Percentiles rank a stretch among this genome's conserved stretches.
Conservation (phyloP, 805 yeast species). For the Saturnispora galanensis region DNA sequence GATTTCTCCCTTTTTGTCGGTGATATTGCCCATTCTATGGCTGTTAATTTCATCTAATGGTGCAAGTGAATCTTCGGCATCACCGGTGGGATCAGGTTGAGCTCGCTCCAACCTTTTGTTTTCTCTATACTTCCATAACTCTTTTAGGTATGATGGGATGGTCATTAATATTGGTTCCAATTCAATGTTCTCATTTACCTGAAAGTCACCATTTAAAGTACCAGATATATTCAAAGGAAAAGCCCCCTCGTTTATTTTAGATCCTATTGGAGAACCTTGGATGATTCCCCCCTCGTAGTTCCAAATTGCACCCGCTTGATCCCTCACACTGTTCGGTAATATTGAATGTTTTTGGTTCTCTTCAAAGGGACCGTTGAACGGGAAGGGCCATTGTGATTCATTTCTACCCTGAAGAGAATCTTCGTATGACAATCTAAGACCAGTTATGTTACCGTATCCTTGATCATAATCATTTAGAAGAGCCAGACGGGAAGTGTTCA, state of each 20-base stretch:
- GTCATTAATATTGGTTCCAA: constrained; percentile 19
- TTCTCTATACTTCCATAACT: constrained; percentile 17
- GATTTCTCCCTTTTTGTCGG: constrained; percentile 19
- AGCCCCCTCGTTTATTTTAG: constrained; percentile 23
- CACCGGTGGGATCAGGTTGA: constrained; percentile 3
- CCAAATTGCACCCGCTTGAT: constrained; percentile 47
- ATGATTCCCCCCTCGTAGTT: constrained; percentile 20
- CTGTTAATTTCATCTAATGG: constrained; percentile 4
- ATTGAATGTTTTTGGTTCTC: constrained; percentile 46
- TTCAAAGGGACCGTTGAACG: constrained; percentile 28
- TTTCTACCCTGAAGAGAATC: constrained; percentile 41
- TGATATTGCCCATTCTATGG: constrained; percentile 20
- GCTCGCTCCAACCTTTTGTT: constrained; percentile 8
- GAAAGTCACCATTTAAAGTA: constrained; percentile 34
- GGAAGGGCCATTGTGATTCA: constrained; percentile 50
- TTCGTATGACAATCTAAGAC: constrained; percentile 54
- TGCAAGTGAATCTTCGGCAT: neutral
- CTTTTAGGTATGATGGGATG: constrained; percentile 22
- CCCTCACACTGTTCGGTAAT: constrained; percentile 49
- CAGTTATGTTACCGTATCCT: constrained; percentile 68
- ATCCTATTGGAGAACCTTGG: constrained; percentile 7
- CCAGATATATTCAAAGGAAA: constrained; percentile 38
- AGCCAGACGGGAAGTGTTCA: constrained; percentile 22
- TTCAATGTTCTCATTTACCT: constrained; percentile 7
- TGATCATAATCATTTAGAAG: constrained; percentile 34